Evolutionary conservation across 2,329 filamentous ascomycete species (phyloP), one percentile per base, ranked within the genome.

Genomic region (Colletotrichum sp.): DNA sequence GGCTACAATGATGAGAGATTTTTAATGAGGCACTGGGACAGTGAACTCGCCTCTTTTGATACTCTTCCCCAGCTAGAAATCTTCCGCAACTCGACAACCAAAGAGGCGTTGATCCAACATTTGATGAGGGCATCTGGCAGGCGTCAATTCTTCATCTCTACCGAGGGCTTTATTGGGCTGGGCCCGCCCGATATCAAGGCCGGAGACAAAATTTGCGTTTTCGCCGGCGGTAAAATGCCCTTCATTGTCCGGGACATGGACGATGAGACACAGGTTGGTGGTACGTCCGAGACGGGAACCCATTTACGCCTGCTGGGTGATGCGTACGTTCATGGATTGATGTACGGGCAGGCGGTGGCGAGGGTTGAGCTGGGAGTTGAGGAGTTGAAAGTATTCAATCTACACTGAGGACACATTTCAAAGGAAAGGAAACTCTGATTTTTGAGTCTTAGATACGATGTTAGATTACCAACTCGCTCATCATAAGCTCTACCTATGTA

Each of bases 11-110:
- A 48, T 12, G 39, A 48, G 18, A 7, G 39, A 48, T 0, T n/a
- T 1, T 4, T 1, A 0, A 48, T 22, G 0, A 48, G 18, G 18
- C 0, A 0, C 39, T 48, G 39, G 39, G 18, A 48, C 18, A 48
- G 39, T 4, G 18, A 48, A n/a, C 39, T 48, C 0, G 2, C 39
- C 18, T 0, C 39, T n/a, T 48, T 5, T 5, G 2, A 48, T 3
- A 3, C 4, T 22, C 18, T 48, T 7, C 39, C 39, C 6, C 39
- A 48, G 39, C 18, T 48, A 6, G 39, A 48, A 22, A 22, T 48
- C 39, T 48, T 48, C 18, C 39, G 39, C 39, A 48, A 22, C 9
- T 48, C 39, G 2, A n/a, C 9, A 48, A 22, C 3, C 18, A 22
- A 48, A 48, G 39, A 48, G 39, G 39, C 18, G 0, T 48, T 22